Evolutionary conservation across 306 rosid species (phyloP).

Genomic region (Lablab purpureus): DNA sequence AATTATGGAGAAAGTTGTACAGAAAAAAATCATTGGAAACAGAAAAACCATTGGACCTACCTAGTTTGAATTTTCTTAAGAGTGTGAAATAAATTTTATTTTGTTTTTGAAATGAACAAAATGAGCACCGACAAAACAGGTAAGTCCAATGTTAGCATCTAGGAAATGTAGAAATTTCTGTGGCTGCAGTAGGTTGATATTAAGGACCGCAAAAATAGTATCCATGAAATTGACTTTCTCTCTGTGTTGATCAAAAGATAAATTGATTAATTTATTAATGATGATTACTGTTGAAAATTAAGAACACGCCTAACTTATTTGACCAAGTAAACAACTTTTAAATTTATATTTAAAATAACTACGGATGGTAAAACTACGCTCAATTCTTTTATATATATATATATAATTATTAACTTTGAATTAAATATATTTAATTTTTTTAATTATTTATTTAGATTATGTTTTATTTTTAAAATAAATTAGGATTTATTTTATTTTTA

Average conservation of each 20-base stretch:
- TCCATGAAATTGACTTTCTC: background rate
- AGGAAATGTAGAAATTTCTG: background rate
- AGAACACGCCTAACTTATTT: background rate
- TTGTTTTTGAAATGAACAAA: background rate
- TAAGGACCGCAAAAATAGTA: background rate
- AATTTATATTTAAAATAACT: too few relatives aligned
- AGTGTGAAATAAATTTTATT: background rate
- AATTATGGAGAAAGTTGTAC: too few relatives aligned
- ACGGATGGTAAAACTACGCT: too few relatives aligned
- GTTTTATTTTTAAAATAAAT: too few relatives aligned
- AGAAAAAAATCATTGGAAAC: too few relatives aligned
- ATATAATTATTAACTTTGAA: too few relatives aligned
- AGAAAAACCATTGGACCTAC: too few relatives aligned
- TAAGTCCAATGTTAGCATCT: background rate
- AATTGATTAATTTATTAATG: background rate
- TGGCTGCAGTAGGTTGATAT: conserved; percentile 2
- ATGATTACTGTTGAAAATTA: background rate
- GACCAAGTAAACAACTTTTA: background rate
- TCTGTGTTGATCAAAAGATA: background rate
- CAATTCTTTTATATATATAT: too few relatives aligned
- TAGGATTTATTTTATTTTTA: too few relatives aligned
- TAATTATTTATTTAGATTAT: too few relatives aligned
- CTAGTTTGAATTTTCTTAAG: background rate
- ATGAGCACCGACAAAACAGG: conserved; percentile 29
- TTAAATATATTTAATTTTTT: too few relatives aligned